phyloP scores from a whole-genome alignment of 179 eudicot genomes.

The Patellifolia procumbens region DNA sequence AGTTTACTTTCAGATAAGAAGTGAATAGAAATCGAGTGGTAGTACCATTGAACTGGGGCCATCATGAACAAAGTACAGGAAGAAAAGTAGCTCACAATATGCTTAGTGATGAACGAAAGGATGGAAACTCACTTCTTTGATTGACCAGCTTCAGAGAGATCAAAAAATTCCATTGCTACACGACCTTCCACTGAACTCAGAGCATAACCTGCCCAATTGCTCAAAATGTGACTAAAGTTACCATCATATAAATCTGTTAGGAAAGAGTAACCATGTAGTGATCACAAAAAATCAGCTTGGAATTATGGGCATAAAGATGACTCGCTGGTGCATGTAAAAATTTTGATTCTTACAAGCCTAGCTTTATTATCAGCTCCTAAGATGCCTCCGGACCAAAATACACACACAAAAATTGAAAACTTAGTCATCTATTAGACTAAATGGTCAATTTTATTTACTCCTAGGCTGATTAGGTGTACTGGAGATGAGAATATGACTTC shows the following conservation, averaged over 20 bases:
- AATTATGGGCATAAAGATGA: background rate
- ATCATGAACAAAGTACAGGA: background rate
- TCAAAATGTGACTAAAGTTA: conserved; percentile 4
- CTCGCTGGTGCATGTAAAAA: background rate
- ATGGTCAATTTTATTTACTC: background rate
- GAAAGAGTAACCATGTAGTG: background rate
- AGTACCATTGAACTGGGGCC: background rate
- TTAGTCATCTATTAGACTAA: background rate
- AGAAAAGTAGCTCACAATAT: conserved; percentile 5
- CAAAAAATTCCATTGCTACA: conserved; percentile 96
- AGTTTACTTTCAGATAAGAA: background rate
- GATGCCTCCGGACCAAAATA: background rate
- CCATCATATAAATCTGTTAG: background rate
- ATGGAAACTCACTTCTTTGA: conserved; percentile 68
- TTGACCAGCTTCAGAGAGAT: conserved; percentile 92
- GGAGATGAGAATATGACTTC: background rate
- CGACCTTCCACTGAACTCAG: conserved; percentile 98
- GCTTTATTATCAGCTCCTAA: background rate
- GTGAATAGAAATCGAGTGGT: too few species aligned
- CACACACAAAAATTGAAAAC: background rate
- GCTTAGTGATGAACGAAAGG: background rate
- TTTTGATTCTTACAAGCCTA: background rate
- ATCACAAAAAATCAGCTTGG: background rate
- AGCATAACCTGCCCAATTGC: conserved; percentile 73
- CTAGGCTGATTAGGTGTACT: background rate